Evolutionary conservation across 2,329 filamentous ascomycete species (phyloP).

Genomic region (Calonectria hawksworthii): DNA sequence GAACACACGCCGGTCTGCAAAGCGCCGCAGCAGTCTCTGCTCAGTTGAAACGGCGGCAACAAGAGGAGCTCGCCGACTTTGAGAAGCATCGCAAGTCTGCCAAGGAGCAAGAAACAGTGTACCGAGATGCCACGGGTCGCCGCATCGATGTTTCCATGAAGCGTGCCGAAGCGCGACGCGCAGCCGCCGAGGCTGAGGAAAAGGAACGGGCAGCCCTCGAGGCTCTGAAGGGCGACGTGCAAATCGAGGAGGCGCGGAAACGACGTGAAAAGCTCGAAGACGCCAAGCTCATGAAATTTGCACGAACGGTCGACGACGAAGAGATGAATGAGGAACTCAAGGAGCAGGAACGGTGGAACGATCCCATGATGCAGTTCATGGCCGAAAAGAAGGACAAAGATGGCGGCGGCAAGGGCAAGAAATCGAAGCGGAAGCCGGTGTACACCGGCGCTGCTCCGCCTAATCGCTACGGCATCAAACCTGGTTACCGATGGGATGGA

Average conservation of each 20-base stretch:
- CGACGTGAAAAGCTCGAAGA: constrained; percentile 80
- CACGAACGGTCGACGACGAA: constrained; percentile 85
- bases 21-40: constrained; percentile 83
- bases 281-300: constrained; percentile 85
- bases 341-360: constrained; percentile 87
- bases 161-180: constrained; percentile 84
- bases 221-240: constrained; percentile 87
- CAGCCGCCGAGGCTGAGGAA: constrained; percentile 76
- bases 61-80: constrained; percentile 71
- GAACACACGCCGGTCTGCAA: constrained; percentile 89
- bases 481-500: constrained; percentile 96
- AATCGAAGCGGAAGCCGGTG: constrained; percentile 67
- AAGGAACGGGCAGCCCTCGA: constrained; percentile 77
- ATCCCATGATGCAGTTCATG: constrained; percentile 89
- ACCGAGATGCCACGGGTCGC: constrained; percentile 94
- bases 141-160: constrained; percentile 95
- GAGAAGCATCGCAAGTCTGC: constrained; percentile 58
- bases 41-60: constrained; percentile 75
- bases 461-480: constrained; percentile 93
- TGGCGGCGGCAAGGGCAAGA: constrained; percentile 46
- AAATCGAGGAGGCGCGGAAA: constrained; percentile 76
- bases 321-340: constrained; percentile 88
- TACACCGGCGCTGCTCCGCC: constrained; percentile 87
- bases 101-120: constrained; percentile 84
- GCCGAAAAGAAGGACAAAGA: constrained; percentile 58